Conservation (phyloP, 345 rosid genomes). For the Corchorus olitorius region DNA sequence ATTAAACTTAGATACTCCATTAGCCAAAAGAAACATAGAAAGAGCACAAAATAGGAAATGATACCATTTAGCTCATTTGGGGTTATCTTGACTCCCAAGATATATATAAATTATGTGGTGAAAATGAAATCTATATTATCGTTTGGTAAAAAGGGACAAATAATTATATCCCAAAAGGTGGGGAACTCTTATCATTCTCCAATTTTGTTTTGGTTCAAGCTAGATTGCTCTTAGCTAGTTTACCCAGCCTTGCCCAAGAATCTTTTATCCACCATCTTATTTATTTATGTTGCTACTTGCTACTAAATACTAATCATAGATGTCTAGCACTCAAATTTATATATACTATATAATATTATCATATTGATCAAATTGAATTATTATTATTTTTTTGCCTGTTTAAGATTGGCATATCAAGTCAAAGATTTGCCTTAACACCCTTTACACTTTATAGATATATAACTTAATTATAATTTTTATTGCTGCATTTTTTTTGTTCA, state of each 20-base stretch:
- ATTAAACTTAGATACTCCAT: neutral
- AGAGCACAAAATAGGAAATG: neutral
- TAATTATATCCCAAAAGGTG: slow-evolving; percentile 14
- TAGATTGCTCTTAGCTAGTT: neutral
- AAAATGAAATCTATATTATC: neutral
- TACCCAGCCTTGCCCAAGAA: neutral
- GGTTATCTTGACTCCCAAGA: neutral
- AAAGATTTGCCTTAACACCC: slow-evolving; percentile 9
- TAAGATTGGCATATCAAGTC: slow-evolving; percentile 11
- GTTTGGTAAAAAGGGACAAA: neutral
- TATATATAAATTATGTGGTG: too few species aligned
- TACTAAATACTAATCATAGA: neutral
- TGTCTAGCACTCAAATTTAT: neutral
- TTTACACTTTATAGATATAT: neutral
- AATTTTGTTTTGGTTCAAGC: neutral
- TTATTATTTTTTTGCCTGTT: neutral
- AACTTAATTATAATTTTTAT: neutral
- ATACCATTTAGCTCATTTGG: neutral
- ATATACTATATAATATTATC: too few species aligned
- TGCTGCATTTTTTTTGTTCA: neutral
- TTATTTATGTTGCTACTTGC: neutral
- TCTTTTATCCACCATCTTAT: neutral
- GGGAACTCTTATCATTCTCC: neutral
- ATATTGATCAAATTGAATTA: neutral
- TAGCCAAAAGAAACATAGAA: neutral